Evolutionary conservation across 352 stramenopile species (phyloP).

Genomic region (Pythium volutum): DNA sequence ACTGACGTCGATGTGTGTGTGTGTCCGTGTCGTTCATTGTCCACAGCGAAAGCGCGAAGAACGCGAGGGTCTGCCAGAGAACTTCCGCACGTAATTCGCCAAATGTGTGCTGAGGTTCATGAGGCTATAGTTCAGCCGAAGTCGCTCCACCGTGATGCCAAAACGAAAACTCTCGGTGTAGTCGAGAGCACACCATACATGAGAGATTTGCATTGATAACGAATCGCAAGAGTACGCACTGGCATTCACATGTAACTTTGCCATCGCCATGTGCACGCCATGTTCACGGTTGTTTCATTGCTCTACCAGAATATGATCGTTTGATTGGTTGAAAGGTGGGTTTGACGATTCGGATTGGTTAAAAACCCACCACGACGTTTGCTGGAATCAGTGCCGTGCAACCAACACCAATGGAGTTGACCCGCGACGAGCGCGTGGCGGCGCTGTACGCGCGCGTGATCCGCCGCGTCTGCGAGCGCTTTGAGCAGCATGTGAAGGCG

Average conservation of each 20-base stretch:
- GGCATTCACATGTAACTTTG: too few relatives aligned
- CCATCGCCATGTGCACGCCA: too few relatives aligned
- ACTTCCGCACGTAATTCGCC: slow-evolving; percentile 48
- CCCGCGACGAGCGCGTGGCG: slow-evolving; percentile 28
- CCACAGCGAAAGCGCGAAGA: slow-evolving; percentile 40
- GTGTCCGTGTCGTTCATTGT: background rate
- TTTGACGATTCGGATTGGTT: slow-evolving; percentile 7
- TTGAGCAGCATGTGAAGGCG: slow-evolving; percentile 30
- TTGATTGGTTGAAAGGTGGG: background rate
- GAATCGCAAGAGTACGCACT: too few relatives aligned
- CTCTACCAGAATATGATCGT: background rate
- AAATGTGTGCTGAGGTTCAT: background rate
- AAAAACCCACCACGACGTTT: too few relatives aligned
- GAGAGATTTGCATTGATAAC: too few relatives aligned
- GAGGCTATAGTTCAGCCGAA: background rate
- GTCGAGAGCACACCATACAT: too few relatives aligned
- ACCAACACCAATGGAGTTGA: background rate
- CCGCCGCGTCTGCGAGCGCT: slow-evolving; percentile 46
- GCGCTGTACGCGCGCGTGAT: slow-evolving; percentile 64
- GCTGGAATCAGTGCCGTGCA: background rate
- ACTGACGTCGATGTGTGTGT: background rate
- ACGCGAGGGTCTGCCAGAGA: slow-evolving; percentile 46
- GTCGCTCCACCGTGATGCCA: background rate
- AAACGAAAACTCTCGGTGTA: background rate
- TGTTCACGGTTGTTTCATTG: background rate